These are phyloP conservation scores for Coemansia reversa DNA, from an alignment of 192 early-diverging fungal species.

Conservation along the genomic window DNA sequence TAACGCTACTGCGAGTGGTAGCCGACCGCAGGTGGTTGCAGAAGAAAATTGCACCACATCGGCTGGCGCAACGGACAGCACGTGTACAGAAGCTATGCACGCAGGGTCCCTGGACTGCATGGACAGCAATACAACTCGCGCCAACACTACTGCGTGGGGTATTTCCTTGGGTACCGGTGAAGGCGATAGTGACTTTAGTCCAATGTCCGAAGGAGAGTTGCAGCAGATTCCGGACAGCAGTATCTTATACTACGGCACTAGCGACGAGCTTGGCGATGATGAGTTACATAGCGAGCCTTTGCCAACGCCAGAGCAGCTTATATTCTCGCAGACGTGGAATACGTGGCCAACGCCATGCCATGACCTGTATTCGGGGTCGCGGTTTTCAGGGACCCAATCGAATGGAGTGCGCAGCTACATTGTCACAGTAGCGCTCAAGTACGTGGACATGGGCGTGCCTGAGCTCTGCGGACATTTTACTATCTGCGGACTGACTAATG, in stretches of 20 bases:
- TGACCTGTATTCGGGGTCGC: constrained; percentile 53
- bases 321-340: constrained; percentile 51
- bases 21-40: neutral
- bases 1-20: too few relatives aligned
- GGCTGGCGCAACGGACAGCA: neutral
- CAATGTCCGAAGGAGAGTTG: neutral
- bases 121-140: neutral
- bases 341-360: constrained; percentile 55
- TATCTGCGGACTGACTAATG: constrained; percentile 70
- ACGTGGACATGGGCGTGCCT: constrained; percentile 66
- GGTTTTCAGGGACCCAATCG: constrained; percentile 50
- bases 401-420: constrained; percentile 48
- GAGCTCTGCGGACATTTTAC: constrained; percentile 72
- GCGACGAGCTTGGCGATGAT: constrained; percentile 16
- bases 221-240: neutral
- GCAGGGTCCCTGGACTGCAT: neutral
- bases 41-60: neutral
- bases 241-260: neutral
- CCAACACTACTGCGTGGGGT: neutral
- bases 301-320: constrained; percentile 50
- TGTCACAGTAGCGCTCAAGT: constrained; percentile 41
- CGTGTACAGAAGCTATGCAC: neutral
- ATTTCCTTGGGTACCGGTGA: neutral
- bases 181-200: neutral
- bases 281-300: constrained; percentile 32